phyloP scores from a whole-genome alignment of 345 rosid species.

The Euphorbia pulcherrima region DNA sequence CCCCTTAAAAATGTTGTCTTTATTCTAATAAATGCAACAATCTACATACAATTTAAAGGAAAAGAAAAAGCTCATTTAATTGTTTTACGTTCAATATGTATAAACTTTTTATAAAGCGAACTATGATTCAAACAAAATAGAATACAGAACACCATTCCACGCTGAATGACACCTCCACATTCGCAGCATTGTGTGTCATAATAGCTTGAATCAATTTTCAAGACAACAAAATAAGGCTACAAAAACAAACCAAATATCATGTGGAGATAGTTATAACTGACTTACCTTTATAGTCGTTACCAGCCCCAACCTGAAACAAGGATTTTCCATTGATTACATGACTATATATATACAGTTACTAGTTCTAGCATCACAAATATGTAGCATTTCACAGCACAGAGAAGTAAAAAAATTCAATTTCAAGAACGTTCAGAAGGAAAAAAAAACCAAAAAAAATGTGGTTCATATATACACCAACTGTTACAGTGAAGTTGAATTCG shows the following conservation, averaged over 20 bases:
- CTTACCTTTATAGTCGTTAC: conserved; percentile 44
- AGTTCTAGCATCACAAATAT: background rate
- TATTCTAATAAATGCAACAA: background rate
- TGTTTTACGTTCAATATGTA: background rate
- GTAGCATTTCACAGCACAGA: background rate
- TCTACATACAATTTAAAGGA: background rate
- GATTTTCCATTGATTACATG: conserved; percentile 10
- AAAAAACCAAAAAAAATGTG: background rate
- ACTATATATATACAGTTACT: background rate
- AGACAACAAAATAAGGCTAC: background rate
- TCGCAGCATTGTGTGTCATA: background rate
- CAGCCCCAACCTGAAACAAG: conserved; percentile 48
- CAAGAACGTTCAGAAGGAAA: background rate
- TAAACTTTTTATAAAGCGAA: background rate
- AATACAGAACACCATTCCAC: background rate
- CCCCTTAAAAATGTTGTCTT: background rate
- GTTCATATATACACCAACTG: background rate
- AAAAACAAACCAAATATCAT: background rate
- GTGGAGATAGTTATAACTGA: background rate
- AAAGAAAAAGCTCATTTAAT: background rate
- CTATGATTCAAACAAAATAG: background rate
- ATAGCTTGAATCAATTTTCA: background rate
- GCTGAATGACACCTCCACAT: background rate
- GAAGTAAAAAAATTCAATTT: background rate
- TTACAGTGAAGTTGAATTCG: background rate